Base-by-base conservation (phyloP, 371 early-diverging fungal species). In the Lichtheimia ramosa region DNA sequence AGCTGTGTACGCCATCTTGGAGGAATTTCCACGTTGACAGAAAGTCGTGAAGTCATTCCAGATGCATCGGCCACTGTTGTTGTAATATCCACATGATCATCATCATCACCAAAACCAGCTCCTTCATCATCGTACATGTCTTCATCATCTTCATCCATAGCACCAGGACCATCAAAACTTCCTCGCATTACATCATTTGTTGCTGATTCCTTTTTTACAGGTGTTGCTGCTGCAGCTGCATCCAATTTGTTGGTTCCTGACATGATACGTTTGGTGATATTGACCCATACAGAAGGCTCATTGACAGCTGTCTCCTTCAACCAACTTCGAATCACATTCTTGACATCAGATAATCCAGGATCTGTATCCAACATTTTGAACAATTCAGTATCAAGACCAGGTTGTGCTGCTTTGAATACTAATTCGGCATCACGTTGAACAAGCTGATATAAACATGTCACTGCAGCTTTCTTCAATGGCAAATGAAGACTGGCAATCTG, bases 1-100 rank as follows among this genome's bases (percentile, higher is more conserved):
- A 90, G 70, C 43, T 94, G 94, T 0, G 94, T 95, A 25, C 92
- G 70, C 96, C 96, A 95, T 12, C 92, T 78, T 1, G 95, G 93
- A n/a, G 93, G 84, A 13, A 92, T 73, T 57, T 82, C 81, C 5
- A 77, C 70, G 25, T 74, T 75, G 43, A 77, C 67, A n/a, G 73
- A 68, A 2, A 75, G 63, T 8, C 73, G 20, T 2, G 74, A 58
- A 15, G 70, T 61, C 54, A 75, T 65, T 14, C 74, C 75, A 20
- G 77, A 76, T 3, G 74, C 75, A 58, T 79, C 80, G 3, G 76
- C 80, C 6, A 76, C 77, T 0, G 75, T 68, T 0, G 80, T 79
- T 18, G 77, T 64, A 27, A 79, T 69, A 61, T 82, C 82, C 7
- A 72, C 69, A 46, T 82, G 74, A 8, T 70, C 77, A 8, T 66